phyloP scores from a whole-genome alignment of 1,139 yeast species.

The Suhomyces bribrorum region DNA sequence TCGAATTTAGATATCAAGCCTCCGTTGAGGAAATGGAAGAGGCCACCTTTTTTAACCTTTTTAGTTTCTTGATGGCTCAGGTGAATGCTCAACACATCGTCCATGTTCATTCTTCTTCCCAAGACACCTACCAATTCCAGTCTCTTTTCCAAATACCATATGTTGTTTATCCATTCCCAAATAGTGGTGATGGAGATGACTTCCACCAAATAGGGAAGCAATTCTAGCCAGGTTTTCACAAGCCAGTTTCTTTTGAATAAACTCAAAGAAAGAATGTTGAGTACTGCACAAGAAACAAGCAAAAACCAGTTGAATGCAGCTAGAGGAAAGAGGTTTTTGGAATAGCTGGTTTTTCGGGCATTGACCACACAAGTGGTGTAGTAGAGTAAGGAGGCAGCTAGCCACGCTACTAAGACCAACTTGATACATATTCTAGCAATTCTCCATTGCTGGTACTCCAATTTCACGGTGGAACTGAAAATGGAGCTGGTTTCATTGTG shows the following conservation, averaged over 20 bases:
- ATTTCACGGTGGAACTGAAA: slow-evolving; percentile 13
- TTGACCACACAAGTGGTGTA: slow-evolving; percentile 33
- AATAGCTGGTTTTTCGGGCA: slow-evolving; percentile 37
- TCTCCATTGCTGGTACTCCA: slow-evolving; percentile 14
- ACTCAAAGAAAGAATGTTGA: slow-evolving; percentile 31
- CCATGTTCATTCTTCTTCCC: slow-evolving; percentile 47
- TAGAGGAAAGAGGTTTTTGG: slow-evolving; percentile 40
- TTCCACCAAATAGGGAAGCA: slow-evolving; percentile 39
- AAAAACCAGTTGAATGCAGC: slow-evolving; percentile 42
- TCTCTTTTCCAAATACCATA: slow-evolving; percentile 42
- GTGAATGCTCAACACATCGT: slow-evolving; percentile 28
- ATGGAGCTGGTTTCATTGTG: slow-evolving; percentile 16
- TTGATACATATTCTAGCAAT: slow-evolving; percentile 21
- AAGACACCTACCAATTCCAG: slow-evolving; percentile 49
- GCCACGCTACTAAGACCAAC: slow-evolving; percentile 29
- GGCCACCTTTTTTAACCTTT: not conserved
- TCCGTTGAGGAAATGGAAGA: slow-evolving; percentile 1
- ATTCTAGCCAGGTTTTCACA: slow-evolving; percentile 40
- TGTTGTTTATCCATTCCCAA: slow-evolving; percentile 57
- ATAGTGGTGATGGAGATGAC: slow-evolving; percentile 41
- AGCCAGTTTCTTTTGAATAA: slow-evolving; percentile 33
- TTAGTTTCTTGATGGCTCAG: slow-evolving; percentile 7
- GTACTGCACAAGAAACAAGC: slow-evolving; percentile 29
- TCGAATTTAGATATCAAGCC: slow-evolving; percentile 2
- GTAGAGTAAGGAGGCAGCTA: slow-evolving; percentile 27